Conservation (phyloP, 768 basidiomycete genomes). For the Clavulina sp. region DNA sequence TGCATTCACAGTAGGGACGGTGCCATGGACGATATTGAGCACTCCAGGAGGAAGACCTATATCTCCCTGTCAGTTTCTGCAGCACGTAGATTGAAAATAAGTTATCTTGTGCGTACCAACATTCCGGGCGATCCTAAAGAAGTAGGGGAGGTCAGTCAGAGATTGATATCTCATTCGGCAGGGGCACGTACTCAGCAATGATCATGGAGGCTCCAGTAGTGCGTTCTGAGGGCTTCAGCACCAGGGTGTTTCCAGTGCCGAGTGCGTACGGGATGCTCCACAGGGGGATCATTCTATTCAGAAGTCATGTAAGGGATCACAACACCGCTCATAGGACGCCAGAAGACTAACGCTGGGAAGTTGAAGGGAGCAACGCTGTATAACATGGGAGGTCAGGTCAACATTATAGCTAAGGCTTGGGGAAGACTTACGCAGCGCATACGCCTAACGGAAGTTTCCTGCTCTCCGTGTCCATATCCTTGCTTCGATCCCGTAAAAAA, state of each 20-base stretch:
- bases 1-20: slow-evolving; percentile 74
- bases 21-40: slow-evolving; percentile 82
- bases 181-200: slow-evolving; percentile 80
- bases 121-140: background rate
- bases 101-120: background rate
- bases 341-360: slow-evolving; percentile 72
- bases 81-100: background rate
- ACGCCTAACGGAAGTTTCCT: slow-evolving; percentile 26
- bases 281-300: slow-evolving; percentile 64
- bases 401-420: slow-evolving; percentile 1
- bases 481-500: no score
- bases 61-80: slow-evolving; percentile 20
- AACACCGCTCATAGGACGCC: background rate
- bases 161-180: background rate
- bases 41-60: slow-evolving; percentile 45
- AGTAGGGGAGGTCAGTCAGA: background rate
- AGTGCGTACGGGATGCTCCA: slow-evolving; percentile 81
- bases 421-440: slow-evolving; percentile 15
- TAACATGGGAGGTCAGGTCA: slow-evolving; percentile 14
- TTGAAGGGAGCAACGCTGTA: slow-evolving; percentile 54
- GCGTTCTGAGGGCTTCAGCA: slow-evolving; percentile 91
- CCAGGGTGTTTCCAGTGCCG: slow-evolving; percentile 81
- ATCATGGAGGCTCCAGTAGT: slow-evolving; percentile 98
- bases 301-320: background rate
- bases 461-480: slow-evolving; percentile 33